Evolutionary conservation across 768 basidiomycete genomes (phyloP).

Genomic region (Asterophora lycoperdoides): DNA sequence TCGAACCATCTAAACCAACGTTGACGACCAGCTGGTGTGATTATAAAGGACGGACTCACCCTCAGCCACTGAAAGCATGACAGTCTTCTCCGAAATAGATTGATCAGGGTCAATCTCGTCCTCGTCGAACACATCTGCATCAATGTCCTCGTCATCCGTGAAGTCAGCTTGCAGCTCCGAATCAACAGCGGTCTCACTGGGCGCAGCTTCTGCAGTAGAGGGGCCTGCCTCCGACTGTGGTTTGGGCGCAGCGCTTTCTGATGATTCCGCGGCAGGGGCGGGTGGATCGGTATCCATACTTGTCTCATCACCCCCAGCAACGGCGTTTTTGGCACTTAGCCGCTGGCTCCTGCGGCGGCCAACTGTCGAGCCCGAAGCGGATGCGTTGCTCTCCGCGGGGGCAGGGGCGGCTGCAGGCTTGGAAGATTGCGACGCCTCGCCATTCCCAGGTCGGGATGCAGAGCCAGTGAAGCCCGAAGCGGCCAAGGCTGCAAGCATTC

Average conservation of each 20-base stretch:
- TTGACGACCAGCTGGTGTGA: not conserved
- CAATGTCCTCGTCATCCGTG: slow-evolving; percentile 83
- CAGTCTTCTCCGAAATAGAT: slow-evolving; percentile 73
- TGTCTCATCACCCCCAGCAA: slow-evolving; percentile 12
- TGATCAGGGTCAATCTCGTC: slow-evolving; percentile 79
- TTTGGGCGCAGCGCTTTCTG: slow-evolving; percentile 4
- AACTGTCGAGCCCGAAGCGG: slow-evolving; percentile 35
- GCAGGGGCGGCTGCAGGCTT: slow-evolving; percentile 28
- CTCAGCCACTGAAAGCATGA: slow-evolving; percentile 77
- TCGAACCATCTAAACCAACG: slow-evolving; percentile 70
- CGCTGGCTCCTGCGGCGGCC: slow-evolving; percentile 78
- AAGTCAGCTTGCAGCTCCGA: slow-evolving; percentile 69
- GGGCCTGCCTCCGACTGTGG: slow-evolving; percentile 18
- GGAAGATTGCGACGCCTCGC: slow-evolving; percentile 30
- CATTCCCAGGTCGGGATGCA: slow-evolving; percentile 34
- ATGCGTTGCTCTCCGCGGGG: slow-evolving; percentile 21
- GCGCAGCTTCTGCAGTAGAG: slow-evolving; percentile 36
- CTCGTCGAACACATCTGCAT: slow-evolving; percentile 86
- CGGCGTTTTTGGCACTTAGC: slow-evolving; percentile 64
- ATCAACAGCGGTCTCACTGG: slow-evolving; percentile 59
- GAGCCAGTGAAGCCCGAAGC: slow-evolving; percentile 66
- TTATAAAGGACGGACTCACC: slow-evolving; percentile 39
- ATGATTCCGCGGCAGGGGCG: slow-evolving; percentile 9
- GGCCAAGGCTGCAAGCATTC: slow-evolving; percentile 88
- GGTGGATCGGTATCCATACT: slow-evolving; percentile 14